A percentile compares a stretch with the other conserved stretches of the same genome.
phyloP scores from a whole-genome alignment of 306 rosid genomes.

The Cicer pinnatifidum region DNA sequence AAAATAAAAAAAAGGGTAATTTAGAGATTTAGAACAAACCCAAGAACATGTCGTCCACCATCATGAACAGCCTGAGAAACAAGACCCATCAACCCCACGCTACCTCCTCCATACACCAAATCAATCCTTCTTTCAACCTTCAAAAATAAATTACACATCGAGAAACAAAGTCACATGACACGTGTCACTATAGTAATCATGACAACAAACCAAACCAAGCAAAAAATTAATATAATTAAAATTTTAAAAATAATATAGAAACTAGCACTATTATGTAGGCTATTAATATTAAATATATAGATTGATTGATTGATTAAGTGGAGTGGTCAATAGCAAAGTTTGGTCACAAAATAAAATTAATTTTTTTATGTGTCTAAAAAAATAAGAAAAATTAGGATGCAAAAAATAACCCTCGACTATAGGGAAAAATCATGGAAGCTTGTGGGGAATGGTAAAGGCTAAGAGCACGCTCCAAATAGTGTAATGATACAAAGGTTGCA shows the following conservation, averaged over 20 bases:
- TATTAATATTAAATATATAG: neutral
- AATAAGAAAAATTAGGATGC: constrained; percentile 14
- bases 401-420: constrained; percentile 38
- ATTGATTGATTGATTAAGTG: constrained; percentile 9
- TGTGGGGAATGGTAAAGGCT: constrained; percentile 50
- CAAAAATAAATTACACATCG: constrained; percentile 42
- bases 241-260: neutral
- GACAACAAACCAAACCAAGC: constrained; percentile 16
- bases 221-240: neutral
- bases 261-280: neutral
- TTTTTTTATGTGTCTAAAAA: constrained; percentile 12
- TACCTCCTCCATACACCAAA: constrained; percentile 99
- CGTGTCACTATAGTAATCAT: constrained; percentile 57
- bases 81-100: constrained; percentile 99
- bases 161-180: constrained; percentile 52
- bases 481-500: constrained; percentile 76
- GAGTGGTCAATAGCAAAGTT: constrained; percentile 32
- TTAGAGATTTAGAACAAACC: constrained; percentile 58
- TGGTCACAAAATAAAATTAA: constrained; percentile 47
- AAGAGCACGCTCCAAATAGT: constrained; percentile 59
- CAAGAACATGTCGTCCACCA: constrained; percentile 99
- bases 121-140: constrained; percentile 97
- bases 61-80: constrained; percentile 99
- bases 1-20: neutral
- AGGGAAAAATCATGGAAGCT: constrained; percentile 53